phyloP scores from a whole-genome alignment of 495 filamentous ascomycete genomes.

The Poronia punctata region DNA sequence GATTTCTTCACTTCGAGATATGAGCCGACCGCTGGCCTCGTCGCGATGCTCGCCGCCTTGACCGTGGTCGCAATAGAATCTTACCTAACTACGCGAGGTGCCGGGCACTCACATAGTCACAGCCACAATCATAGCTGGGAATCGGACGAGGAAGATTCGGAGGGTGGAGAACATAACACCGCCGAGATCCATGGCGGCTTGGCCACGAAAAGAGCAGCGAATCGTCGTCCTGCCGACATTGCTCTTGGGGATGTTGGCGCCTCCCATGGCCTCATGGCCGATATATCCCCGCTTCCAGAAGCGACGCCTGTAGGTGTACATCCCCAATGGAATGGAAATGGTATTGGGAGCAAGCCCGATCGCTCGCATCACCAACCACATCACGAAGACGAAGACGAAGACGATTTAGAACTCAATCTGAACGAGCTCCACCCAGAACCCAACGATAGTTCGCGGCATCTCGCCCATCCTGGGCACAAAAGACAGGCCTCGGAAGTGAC shows the following conservation, averaged over 20 bases:
- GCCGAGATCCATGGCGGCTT: conserved; percentile 14
- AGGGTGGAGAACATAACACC: conserved; percentile 15
- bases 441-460: conserved; percentile 18
- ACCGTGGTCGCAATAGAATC: conserved; percentile 72
- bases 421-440: conserved; percentile 41
- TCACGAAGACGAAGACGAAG: conserved; percentile 24
- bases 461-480: conserved; percentile 11
- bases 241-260: conserved; percentile 37
- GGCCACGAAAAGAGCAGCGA: conserved; percentile 16
- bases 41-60: conserved; percentile 73
- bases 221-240: conserved; percentile 33
- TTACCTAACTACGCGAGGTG: conserved; percentile 56
- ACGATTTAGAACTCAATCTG: conserved; percentile 45
- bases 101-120: conserved; percentile 46
- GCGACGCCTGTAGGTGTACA: conserved; percentile 26
- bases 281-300: conserved; percentile 41
- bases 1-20: conserved; percentile 65
- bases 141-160: conserved; percentile 28
- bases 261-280: conserved; percentile 39
- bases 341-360: conserved; percentile 6
- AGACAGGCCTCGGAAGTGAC: conserved; percentile 22
- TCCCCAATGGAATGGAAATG: conserved; percentile 9
- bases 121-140: conserved; percentile 30
- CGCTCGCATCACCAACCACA: conserved; percentile 4
- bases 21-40: conserved; percentile 66